phyloP scores from a whole-genome alignment of 208 protist species.

The Leishmania turanica region DNA sequence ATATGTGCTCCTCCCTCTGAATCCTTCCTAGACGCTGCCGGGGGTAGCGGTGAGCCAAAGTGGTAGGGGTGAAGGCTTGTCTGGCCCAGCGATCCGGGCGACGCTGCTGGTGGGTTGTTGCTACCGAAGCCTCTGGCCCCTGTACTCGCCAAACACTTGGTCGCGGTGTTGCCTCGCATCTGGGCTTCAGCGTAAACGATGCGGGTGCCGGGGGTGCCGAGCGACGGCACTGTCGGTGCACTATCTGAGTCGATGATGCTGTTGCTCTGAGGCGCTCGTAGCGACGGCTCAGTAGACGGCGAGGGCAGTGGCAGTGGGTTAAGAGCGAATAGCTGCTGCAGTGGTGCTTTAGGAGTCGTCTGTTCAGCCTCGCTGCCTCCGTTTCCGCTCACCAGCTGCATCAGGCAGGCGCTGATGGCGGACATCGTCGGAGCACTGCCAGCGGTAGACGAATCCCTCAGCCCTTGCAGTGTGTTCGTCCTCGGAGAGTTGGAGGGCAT shows the following conservation, averaged over 20 bases:
- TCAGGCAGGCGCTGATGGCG: background rate
- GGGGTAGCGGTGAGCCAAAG: background rate
- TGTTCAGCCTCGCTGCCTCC: background rate
- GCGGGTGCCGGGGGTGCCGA: slow-evolving; percentile 1
- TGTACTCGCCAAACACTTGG: background rate
- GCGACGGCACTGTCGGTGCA: background rate
- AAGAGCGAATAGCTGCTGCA: background rate
- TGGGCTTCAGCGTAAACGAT: slow-evolving; percentile 9
- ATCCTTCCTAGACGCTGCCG: background rate
- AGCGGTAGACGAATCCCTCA: too few relatives aligned
- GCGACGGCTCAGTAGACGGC: background rate
- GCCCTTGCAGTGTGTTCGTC: background rate
- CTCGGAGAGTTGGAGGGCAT: background rate
- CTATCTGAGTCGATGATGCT: background rate
- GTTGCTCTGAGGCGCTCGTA: too few relatives aligned
- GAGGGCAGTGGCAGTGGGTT: background rate
- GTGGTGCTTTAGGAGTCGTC: background rate
- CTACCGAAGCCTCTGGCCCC: background rate
- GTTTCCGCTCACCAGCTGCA: background rate
- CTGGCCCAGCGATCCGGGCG: background rate
- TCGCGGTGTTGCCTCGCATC: background rate
- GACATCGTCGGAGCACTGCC: too few relatives aligned
- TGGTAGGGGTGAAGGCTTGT: background rate
- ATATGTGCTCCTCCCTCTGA: background rate
- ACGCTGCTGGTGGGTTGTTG: background rate